Evolutionary conservation across 208 protist genomes (phyloP), one percentile per base, ranked within the genome.

Genomic region (Spongospora subterranea): DNA sequence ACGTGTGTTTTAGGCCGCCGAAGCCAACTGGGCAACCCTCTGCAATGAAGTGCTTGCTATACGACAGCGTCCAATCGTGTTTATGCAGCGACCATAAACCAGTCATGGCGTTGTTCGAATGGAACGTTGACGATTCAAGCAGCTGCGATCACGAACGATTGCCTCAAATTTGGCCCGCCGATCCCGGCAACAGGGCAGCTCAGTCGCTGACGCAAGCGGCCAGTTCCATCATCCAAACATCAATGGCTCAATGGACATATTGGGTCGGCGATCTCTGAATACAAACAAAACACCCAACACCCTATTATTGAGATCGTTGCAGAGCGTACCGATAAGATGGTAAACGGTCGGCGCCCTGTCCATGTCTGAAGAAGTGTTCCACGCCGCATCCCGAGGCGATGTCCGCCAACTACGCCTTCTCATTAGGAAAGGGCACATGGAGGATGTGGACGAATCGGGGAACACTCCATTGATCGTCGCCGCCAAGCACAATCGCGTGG

Each of bases 361-460:
- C 71, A 82, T 82, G 71, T 39, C 71, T 13, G 71, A 82, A n/a
- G n/a, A 35, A 20, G 71, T 82, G 17, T 82, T 6, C 17, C 71
- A 82, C 6, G 71, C n/a, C 13, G 71, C 71, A 35, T 20, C 17
- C n/a, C 71, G 71, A 82, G 71, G 71, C n/a, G 71, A 82, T 82
- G n/a, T 82, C 35, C 71, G 71, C 71, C 17, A 6, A 20, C n/a
- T 82, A n/a, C 71, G 71, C 6, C n/a, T 82, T 39, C 71, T 82
- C 13, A 82, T 82, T 43, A 6, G 71, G 6, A 82, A 82, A 43
- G 71, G 71, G 13, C 71, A 35, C 17, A 82, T 82, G 71, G 71
- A 82, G 17, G 71, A 82, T n/a, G n/a, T 43, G 17, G 71, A 82
- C n/a, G 17, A 6, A 35, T 20, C 6, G 6, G 71, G 71, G 6